phyloP scores from a whole-genome alignment of 306 rosid species.

The Pyrus communis region DNA sequence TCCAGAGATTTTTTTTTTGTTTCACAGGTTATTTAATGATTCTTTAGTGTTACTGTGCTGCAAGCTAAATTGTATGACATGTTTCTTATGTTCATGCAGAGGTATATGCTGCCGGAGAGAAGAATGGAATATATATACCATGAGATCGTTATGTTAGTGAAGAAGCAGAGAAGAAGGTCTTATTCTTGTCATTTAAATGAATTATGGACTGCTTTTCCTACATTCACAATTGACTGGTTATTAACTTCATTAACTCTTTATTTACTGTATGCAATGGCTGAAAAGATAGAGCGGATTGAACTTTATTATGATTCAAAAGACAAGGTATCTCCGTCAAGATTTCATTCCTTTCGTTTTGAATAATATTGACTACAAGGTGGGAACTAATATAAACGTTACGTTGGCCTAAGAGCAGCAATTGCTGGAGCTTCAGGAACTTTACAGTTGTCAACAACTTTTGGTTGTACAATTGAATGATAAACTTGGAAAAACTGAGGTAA shows the following conservation, averaged over 20 bases:
- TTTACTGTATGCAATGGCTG: conserved; percentile 73
- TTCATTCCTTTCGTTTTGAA: conserved; percentile 6
- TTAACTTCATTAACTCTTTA: conserved; percentile 2
- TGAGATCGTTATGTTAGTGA: conserved; percentile 86
- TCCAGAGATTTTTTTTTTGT: background rate
- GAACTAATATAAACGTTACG: conserved; percentile 7
- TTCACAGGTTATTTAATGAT: background rate
- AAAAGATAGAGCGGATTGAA: conserved; percentile 90
- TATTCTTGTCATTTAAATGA: background rate
- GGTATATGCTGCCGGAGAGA: conserved; percentile 95
- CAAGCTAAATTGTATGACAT: background rate
- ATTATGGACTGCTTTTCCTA: background rate
- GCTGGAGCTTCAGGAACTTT: conserved; percentile 81
- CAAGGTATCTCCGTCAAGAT: conserved; percentile 50
- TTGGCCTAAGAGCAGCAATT: conserved; percentile 50
- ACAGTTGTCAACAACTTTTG: conserved; percentile 73
- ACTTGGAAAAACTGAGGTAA: conserved; percentile 83
- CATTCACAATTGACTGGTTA: conserved; percentile 8
- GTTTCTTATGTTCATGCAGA: conserved; percentile 25
- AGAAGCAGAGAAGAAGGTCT: conserved; percentile 95
- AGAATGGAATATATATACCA: conserved; percentile 92
- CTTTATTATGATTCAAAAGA: conserved; percentile 80
- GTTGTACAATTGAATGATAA: conserved; percentile 56
- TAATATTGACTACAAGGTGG: background rate
- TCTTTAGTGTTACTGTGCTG: background rate